Evolutionary conservation across 768 basidiomycete species (phyloP).

Genomic region (Russula foetens): DNA sequence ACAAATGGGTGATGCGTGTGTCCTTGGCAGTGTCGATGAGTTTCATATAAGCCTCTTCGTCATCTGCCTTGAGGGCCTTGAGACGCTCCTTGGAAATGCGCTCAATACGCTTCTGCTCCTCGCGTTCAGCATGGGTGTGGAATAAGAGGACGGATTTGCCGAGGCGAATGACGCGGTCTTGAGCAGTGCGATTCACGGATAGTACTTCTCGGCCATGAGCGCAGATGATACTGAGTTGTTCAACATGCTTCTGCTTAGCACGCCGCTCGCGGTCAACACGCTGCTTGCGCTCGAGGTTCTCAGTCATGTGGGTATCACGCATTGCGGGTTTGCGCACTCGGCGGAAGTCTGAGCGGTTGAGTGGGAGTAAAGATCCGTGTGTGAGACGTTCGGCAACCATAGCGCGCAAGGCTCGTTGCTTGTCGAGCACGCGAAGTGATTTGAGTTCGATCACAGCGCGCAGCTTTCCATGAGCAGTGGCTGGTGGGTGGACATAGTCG

Average conservation of each 20-base stretch:
- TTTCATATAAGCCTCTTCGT: constrained; percentile 99
- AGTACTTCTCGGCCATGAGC: constrained; percentile 73
- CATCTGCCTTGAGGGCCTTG: constrained; percentile 93
- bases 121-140: constrained; percentile 89
- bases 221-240: constrained; percentile 84
- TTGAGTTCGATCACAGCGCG: constrained; percentile 92
- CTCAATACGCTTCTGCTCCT: constrained; percentile 96
- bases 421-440: constrained; percentile 78
- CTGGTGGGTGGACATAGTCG: constrained; percentile 38
- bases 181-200: constrained; percentile 48
- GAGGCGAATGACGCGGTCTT: constrained; percentile 51
- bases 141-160: constrained; percentile 75
- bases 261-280: constrained; percentile 86
- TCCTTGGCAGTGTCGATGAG: constrained; percentile 99
- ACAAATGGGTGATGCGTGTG: constrained; percentile 93
- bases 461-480: constrained; percentile 72
- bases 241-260: constrained; percentile 94
- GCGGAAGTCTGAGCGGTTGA: constrained; percentile 89
- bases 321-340: constrained; percentile 77
- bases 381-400: constrained; percentile 80
- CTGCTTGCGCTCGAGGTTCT: constrained; percentile 85
- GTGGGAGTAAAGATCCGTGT: constrained; percentile 80
- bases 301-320: constrained; percentile 84
- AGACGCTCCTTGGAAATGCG: constrained; percentile 95
- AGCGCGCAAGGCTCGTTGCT: constrained; percentile 82